These are phyloP conservation scores for Taiwanofungus camphoratus DNA, from an alignment of 1,284 basidiomycete genomes.

Conservation along the genomic window DNA sequence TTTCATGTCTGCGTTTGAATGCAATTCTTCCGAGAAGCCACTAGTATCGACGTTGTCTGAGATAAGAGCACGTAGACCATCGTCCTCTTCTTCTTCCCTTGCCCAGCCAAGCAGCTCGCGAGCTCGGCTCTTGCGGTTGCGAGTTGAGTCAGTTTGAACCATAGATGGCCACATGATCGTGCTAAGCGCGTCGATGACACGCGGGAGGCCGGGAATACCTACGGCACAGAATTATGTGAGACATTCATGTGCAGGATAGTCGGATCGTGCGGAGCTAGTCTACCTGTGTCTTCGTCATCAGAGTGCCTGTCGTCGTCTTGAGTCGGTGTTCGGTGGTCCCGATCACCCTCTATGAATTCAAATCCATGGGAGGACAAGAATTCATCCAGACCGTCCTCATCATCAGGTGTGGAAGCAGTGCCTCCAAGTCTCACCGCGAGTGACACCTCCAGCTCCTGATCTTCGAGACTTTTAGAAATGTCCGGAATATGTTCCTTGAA, in stretches of 20 bases:
- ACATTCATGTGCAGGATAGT: neutral
- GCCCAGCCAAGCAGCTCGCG: slow-evolving; percentile 31
- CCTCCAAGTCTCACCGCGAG: slow-evolving; percentile 54
- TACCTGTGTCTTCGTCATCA: slow-evolving; percentile 25
- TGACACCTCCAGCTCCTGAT: slow-evolving; percentile 59
- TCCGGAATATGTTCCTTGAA: slow-evolving; percentile 47
- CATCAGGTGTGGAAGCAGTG: slow-evolving; percentile 17
- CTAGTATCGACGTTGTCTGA: slow-evolving; percentile 14
- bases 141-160: slow-evolving; percentile 32
- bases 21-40: slow-evolving; percentile 4
- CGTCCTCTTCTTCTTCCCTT: slow-evolving; percentile 28
- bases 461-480: slow-evolving; percentile 41
- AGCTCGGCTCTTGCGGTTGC: slow-evolving; percentile 27
- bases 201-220: slow-evolving; percentile 57
- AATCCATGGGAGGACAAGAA: slow-evolving; percentile 65
- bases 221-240: neutral
- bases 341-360: slow-evolving; percentile 57
- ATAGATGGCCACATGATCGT: slow-evolving; percentile 85
- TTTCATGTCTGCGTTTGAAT: slow-evolving; percentile 17
- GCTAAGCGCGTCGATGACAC: slow-evolving; percentile 71
- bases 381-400: slow-evolving; percentile 52
- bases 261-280: too few relatives aligned
- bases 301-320: slow-evolving; percentile 19
- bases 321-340: slow-evolving; percentile 16
- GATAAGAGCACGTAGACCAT: slow-evolving; percentile 30